phyloP scores from a whole-genome alignment of 257 asterid species.

The Solanum rostratum region DNA sequence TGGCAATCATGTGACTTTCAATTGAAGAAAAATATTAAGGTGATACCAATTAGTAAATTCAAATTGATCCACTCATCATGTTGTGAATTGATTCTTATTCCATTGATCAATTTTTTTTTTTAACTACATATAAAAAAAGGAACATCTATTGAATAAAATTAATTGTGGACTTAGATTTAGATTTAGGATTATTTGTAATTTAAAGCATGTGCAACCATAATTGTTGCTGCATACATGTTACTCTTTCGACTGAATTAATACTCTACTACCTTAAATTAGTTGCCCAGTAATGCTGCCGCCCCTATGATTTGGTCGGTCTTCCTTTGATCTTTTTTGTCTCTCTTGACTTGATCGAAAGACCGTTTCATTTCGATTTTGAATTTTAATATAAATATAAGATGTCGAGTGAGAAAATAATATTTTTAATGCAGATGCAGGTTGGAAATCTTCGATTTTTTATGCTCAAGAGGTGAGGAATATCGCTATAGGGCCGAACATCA shows the following conservation, averaged over 20 bases:
- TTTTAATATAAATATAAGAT: too few species aligned
- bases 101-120: not conserved
- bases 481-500: not conserved
- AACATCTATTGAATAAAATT: not conserved
- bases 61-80: not conserved
- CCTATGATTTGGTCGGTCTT: not conserved
- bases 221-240: conserved; percentile 1
- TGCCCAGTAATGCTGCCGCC: not conserved
- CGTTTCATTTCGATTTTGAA: not conserved
- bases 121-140: not conserved
- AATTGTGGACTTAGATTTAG: not conserved
- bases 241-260: not conserved
- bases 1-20: not conserved
- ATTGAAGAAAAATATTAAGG: not conserved
- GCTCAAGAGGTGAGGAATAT: not conserved
- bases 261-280: not conserved
- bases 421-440: not conserved
- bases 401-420: not conserved
- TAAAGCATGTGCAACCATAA: not conserved
- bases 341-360: not conserved
- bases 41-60: not conserved
- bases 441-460: too few species aligned
- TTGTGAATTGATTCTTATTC: not conserved
- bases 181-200: not conserved
- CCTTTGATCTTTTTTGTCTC: not conserved